Percentiles rank a stretch among this genome's conserved stretches.
phyloP scores from a whole-genome alignment of 1,284 basidiomycete genomes.

The Hymenochaete sp. region DNA sequence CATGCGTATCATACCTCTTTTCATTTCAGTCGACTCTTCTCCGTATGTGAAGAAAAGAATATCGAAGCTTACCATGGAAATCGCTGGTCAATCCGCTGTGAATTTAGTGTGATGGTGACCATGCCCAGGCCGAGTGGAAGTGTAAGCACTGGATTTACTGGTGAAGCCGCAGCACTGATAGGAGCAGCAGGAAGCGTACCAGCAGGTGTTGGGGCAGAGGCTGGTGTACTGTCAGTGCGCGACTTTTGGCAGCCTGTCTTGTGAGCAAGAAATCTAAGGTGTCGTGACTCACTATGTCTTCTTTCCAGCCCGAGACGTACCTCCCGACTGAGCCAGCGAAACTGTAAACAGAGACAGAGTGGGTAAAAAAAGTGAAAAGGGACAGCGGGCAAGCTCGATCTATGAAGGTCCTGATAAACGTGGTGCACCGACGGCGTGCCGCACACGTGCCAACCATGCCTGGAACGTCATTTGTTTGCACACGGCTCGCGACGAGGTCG shows the following conservation, averaged over 20 bases:
- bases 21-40: too few relatives aligned
- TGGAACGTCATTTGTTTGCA: slow-evolving; percentile 61
- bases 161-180: neutral
- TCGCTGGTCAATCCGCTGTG: slow-evolving; percentile 2
- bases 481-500: slow-evolving; percentile 54
- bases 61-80: slow-evolving; percentile 3
- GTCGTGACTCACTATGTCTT: too few relatives aligned
- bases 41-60: neutral
- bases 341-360: too few relatives aligned
- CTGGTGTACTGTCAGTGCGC: neutral
- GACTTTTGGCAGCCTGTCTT: neutral
- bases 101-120: neutral
- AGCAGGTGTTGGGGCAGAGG: too few relatives aligned
- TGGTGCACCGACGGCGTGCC: too few relatives aligned
- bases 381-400: too few relatives aligned
- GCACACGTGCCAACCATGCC: slow-evolving; percentile 53
- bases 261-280: neutral
- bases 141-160: neutral
- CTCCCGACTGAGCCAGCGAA: too few relatives aligned
- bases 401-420: too few relatives aligned
- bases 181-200: too few relatives aligned
- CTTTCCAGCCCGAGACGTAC: too few relatives aligned
- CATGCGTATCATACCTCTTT: too few relatives aligned
- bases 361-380: too few relatives aligned
- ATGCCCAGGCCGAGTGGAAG: slow-evolving; percentile 4